Percentiles rank a stretch among this genome's conserved stretches.
Evolutionary conservation across 441 rosid species (phyloP).

Genomic region (Mallotus repandus): DNA sequence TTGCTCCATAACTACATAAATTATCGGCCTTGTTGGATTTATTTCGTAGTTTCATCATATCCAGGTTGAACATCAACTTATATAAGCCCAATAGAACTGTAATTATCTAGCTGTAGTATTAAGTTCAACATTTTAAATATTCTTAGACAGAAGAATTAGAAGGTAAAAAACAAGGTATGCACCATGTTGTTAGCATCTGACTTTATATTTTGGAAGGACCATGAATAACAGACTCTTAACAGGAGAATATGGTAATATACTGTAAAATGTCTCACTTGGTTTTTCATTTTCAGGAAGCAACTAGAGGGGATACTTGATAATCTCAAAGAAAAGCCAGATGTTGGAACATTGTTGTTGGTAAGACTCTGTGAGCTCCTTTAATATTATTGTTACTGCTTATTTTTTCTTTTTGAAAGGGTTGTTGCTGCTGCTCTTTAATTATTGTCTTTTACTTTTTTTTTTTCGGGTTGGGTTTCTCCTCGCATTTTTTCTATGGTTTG

Average conservation of each 20-base stretch:
- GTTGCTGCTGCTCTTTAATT: not conserved
- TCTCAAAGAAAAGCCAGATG: slow-evolving; percentile 95
- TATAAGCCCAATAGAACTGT: not conserved
- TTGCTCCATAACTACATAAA: not conserved
- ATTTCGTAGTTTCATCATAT: not conserved
- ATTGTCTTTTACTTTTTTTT: not conserved
- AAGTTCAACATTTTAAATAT: not conserved
- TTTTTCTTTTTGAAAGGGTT: no score
- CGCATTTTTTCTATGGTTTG: not conserved
- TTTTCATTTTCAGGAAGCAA: slow-evolving; percentile 70
- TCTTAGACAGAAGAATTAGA: not conserved
- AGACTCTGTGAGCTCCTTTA: not conserved
- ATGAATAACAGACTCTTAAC: not conserved
- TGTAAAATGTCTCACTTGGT: slow-evolving; percentile 16
- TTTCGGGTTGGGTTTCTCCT: not conserved
- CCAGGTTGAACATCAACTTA: not conserved
- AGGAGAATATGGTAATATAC: not conserved
- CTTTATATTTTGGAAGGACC: not conserved
- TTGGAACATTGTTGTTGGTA: slow-evolving; percentile 82
- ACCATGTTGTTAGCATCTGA: not conserved
- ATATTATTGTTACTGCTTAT: not conserved
- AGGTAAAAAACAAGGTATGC: not conserved
- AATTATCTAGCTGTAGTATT: not conserved
- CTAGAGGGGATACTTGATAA: slow-evolving; percentile 80
- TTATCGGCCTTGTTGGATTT: not conserved